Base-by-base conservation (phyloP, 768 basidiomycete species). In the Gelatoporia subvermispora region DNA sequence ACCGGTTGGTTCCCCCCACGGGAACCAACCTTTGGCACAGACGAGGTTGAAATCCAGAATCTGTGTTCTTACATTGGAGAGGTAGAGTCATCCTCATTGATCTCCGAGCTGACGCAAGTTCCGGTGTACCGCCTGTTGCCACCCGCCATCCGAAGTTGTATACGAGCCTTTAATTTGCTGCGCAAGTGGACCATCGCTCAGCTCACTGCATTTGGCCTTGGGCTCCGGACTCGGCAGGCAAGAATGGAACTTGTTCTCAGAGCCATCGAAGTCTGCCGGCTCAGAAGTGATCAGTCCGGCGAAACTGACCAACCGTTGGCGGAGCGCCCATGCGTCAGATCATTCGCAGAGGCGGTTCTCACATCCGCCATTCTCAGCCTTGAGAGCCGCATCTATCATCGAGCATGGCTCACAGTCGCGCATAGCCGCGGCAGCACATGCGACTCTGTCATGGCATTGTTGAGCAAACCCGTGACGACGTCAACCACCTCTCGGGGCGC, bases 361-460 rank as follows among this genome's bases (percentile, higher is more conserved):
- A 79, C 79, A 0, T 84, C 88, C n/a, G 88, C 88, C 2, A 66
- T 91, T 16, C 63, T 89, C 24, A 88, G 88, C 52, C 73, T 83
- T 11, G 89, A 91, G 67, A 88, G 87, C 59, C 77, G 90, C n/a
- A 67, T 81, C 52, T 86, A 88, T 60, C 72, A 75, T 24, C 76
- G 85, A n/a, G 80, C 87, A 3, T 93, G 90, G 90, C 80, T 82
- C 51, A 77, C 77, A 48, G 74, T 92, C 39, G 86, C 86, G 3
- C 61, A 66, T n/a, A 68, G 64, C 41, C 82, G 88, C 28, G 81
- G 82, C 0, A 74, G 74, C 15, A 67, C 73, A 4, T 82, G 76
- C 46, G 89, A 91, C 50, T 78, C 81, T 8, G 68, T 91, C 8
- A 55, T 66, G 1, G 69, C 78, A 1, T 64, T 91, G 37, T 65